Evolutionary conservation across 352 stramenopile species (phyloP), one percentile per base, ranked within the genome.

Genomic region (Blastocystis sp.): DNA sequence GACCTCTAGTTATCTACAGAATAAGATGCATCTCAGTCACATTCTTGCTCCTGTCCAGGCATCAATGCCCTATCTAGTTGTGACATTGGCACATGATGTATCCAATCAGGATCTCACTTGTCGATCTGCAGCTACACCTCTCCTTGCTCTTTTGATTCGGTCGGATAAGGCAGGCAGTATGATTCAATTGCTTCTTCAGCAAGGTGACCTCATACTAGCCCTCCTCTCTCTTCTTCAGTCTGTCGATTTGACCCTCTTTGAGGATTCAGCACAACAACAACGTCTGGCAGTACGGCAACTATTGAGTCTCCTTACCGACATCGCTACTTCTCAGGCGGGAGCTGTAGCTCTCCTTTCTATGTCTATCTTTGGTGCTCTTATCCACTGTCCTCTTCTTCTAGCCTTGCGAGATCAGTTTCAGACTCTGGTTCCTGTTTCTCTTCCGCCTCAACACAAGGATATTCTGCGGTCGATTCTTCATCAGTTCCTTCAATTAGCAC

Each of bases 331-430:
- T 12, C 49, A 27, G 24, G 21, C 39, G 4, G 69, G 69, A 21
- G 69, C 69, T n/a, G 61, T 80, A 42, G 35, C 51, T n/a, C 35
- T 54, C 46, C 69, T 80, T 16, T 27, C 49, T 16, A 43, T 63
- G 24, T 80, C 69, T 16, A 27, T 80, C 37, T 80, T 80, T 39
- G 69, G 69, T 19, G 21, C 21, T 14, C 16, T 80, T 27, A 80
- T 27, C 21, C 69, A 80, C 69, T 80, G 37, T 21, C 69, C 69
- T 12, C 51, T 80, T 21, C 39, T 80, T 16, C 21, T n/a, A 21
- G 16, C 69, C 19, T n/a, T 80, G 9, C 69, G 69, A 11, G 69
- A 80, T 21, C n/a, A 27, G 5, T 27, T 21, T 11, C 35, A 43
- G 0, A 16, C 32, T 9, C 14, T 74, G 11, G 21, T 56, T n/a